Evolutionary conservation across 2,329 filamentous ascomycete genomes (phyloP).

Genomic region (Neofusicoccum umdonicola): DNA sequence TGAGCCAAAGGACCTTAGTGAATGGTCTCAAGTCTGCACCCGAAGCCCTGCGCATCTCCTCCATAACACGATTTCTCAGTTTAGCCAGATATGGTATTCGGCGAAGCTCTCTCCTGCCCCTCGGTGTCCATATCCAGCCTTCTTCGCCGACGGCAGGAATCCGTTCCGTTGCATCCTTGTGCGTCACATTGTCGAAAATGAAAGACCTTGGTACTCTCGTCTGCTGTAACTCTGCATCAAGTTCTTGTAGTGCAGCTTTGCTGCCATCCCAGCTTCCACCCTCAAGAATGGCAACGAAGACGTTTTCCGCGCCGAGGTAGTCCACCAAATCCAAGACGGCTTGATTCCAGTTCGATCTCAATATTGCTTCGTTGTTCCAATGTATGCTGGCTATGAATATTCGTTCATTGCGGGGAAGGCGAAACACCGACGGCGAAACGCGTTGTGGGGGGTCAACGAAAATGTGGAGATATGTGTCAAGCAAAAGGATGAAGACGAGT

Average conservation of each 20-base stretch:
- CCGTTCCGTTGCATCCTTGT: constrained; percentile 49
- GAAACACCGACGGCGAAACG: not conserved
- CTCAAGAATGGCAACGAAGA: constrained; percentile 67
- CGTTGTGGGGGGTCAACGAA: not conserved
- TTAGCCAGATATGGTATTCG: constrained; percentile 67
- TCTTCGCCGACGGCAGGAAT: constrained; percentile 31
- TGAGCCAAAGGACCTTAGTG: constrained; percentile 61
- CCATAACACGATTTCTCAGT: constrained; percentile 61
- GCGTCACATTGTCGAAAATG: constrained; percentile 57
- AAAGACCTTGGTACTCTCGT: constrained; percentile 56
- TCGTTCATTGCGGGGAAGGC: not conserved
- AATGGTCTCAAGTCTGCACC: constrained; percentile 34
- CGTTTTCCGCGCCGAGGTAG: constrained; percentile 60
- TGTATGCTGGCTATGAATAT: constrained; percentile 70
- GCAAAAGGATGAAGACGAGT: not conserved
- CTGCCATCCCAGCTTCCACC: constrained; percentile 68
- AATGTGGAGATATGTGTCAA: not conserved
- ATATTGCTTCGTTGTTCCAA: constrained; percentile 63
- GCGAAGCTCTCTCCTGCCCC: constrained; percentile 54
- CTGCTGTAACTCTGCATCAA: constrained; percentile 55
- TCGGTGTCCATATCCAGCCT: constrained; percentile 63
- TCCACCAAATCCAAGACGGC: constrained; percentile 58
- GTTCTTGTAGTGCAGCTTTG: constrained; percentile 58
- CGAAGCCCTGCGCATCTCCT: constrained; percentile 53
- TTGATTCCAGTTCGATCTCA: constrained; percentile 62